phyloP scores from a whole-genome alignment of 2,329 filamentous ascomycete species.

The Sporothrix schenckii region DNA sequence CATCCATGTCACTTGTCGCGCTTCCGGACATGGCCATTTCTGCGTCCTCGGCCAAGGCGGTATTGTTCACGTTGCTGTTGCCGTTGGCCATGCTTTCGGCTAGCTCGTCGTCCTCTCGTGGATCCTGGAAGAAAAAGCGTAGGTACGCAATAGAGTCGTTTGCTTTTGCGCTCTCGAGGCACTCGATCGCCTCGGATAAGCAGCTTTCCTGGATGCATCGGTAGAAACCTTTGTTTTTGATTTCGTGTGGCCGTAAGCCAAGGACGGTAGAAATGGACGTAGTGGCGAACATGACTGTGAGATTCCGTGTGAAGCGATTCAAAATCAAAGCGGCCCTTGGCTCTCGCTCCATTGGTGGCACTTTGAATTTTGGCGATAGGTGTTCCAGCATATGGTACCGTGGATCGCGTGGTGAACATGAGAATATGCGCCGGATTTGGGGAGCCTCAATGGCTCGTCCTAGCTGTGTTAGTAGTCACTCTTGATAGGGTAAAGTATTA shows the following conservation, averaged over 20 bases:
- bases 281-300: conserved; percentile 86
- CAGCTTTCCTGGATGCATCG: conserved; percentile 81
- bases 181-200: conserved; percentile 73
- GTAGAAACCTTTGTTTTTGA: conserved; percentile 81
- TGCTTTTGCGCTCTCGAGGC: conserved; percentile 80
- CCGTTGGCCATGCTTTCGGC: conserved; percentile 43
- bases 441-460: conserved; percentile 77
- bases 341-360: conserved; percentile 67
- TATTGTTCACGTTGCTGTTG: conserved; percentile 53
- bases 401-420: conserved; percentile 78
- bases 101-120: conserved; percentile 60
- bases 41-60: conserved; percentile 44
- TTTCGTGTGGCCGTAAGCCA: conserved; percentile 68
- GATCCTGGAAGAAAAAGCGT: conserved; percentile 81
- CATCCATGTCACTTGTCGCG: conserved; percentile 30
- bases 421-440: conserved; percentile 76
- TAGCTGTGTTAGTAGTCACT: conserved; percentile 43
- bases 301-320: conserved; percentile 80
- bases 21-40: conserved; percentile 41
- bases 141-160: conserved; percentile 91
- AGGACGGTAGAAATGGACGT: conserved; percentile 74
- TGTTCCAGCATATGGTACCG: conserved; percentile 89
- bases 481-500: background rate
- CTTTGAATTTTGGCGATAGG: conserved; percentile 76
- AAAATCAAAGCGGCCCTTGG: conserved; percentile 82